Conservation (phyloP, 257 asterid species). For the Jaltomata sinuosa region DNA sequence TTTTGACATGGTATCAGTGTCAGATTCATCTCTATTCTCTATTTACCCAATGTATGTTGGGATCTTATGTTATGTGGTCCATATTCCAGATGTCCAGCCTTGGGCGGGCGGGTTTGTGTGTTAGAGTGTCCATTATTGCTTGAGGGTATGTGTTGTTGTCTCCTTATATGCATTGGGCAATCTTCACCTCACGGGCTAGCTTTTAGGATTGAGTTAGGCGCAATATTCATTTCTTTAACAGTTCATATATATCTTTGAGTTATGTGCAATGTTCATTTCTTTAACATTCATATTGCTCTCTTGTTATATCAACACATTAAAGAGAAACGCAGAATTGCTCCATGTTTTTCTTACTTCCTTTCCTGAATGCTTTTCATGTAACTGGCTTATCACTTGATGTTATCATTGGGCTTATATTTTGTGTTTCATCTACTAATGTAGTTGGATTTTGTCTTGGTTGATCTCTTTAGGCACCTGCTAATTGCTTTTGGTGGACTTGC, state of each 20-base stretch:
- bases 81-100: background rate
- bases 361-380: background rate
- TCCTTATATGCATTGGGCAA: background rate
- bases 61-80: background rate
- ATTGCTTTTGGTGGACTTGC: constrained; percentile 99
- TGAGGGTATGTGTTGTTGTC: background rate
- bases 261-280: background rate
- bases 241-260: background rate
- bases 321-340: background rate
- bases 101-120: background rate
- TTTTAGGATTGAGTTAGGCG: background rate
- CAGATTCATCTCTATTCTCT: background rate
- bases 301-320: background rate
- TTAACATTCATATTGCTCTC: background rate
- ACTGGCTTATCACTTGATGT: background rate
- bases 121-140: background rate
- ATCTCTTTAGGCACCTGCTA: constrained; percentile 65
- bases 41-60: background rate
- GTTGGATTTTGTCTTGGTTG: background rate
- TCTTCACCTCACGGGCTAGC: background rate
- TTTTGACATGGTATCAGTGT: background rate
- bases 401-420: background rate
- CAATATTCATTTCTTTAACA: background rate
- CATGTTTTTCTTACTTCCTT: background rate
- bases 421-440: background rate